Conservation (phyloP, 257 asterid genomes). For the Paulownia fortunei region DNA sequence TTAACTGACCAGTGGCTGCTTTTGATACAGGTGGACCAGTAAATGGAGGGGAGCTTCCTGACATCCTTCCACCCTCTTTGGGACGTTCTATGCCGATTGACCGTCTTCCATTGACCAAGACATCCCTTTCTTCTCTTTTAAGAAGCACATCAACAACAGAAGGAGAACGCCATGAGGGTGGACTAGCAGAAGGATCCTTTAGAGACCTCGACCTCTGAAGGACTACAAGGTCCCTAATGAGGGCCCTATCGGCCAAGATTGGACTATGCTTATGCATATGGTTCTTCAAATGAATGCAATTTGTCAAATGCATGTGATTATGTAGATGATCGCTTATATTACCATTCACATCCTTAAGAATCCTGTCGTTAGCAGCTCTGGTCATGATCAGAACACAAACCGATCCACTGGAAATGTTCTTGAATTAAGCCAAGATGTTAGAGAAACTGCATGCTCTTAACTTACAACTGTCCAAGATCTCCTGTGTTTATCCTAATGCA, state of each 20-base stretch:
- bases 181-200: slow-evolving; percentile 90
- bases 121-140: slow-evolving; percentile 49
- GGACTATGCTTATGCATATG: slow-evolving; percentile 98
- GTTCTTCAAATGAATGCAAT: slow-evolving; percentile 97
- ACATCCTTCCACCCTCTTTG: slow-evolving; percentile 38
- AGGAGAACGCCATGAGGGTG: slow-evolving; percentile 74
- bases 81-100: slow-evolving; percentile 50
- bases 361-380: slow-evolving; percentile 78
- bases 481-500: slow-evolving; percentile 21
- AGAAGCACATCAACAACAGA: slow-evolving; percentile 51
- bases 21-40: slow-evolving; percentile 36
- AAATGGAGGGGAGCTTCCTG: slow-evolving; percentile 18
- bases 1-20: slow-evolving; percentile 37
- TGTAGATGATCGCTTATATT: slow-evolving; percentile 82
- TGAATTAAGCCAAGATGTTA: slow-evolving; percentile 33
- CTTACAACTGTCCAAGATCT: slow-evolving; percentile 29
- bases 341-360: slow-evolving; percentile 88
- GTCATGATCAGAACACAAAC: slow-evolving; percentile 77
- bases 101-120: slow-evolving; percentile 54
- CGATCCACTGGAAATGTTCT: slow-evolving; percentile 37
- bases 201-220: slow-evolving; percentile 86
- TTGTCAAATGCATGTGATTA: slow-evolving; percentile 62
- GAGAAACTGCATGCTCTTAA: slow-evolving; percentile 39
- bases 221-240: slow-evolving; percentile 82
- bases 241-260: slow-evolving; percentile 69